A percentile compares a stretch with the other conserved stretches of the same genome.
These are phyloP conservation scores for Pichia scutulata DNA, from an alignment of 805 yeast genomes.

Conservation along the genomic window DNA sequence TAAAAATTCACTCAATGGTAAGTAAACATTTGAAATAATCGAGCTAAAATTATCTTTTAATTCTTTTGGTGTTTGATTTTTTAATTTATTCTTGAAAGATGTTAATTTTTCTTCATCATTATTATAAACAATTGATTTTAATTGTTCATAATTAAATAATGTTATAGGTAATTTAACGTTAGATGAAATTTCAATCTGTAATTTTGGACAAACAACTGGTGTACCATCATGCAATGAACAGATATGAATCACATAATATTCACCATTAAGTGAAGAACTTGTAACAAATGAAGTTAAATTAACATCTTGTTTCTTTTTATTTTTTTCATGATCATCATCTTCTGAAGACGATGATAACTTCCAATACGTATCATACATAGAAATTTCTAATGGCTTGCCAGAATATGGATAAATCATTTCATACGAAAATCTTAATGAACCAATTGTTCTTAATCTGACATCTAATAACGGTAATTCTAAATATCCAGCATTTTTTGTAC, in stretches of 20 bases:
- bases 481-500: constrained; percentile 32
- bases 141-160: constrained; percentile 45
- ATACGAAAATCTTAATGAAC: constrained; percentile 68
- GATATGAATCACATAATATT: constrained; percentile 61
- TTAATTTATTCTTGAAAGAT: constrained; percentile 13
- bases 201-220: constrained; percentile 70
- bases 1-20: constrained; percentile 56
- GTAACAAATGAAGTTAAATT: constrained; percentile 66
- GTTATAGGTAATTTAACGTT: constrained; percentile 54
- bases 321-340: constrained; percentile 2
- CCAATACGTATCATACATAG: constrained; percentile 96
- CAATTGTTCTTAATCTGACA: constrained; percentile 70
- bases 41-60: constrained; percentile 32
- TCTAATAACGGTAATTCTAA: constrained; percentile 71
- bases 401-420: constrained; percentile 85
- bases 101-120: constrained; percentile 12
- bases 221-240: constrained; percentile 76
- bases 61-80: constrained; percentile 9
- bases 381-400: constrained; percentile 77
- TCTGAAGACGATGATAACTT: constrained; percentile 61
- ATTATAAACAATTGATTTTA: constrained; percentile 22
- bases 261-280: constrained; percentile 82
- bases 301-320: constrained; percentile 10
- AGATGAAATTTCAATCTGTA: constrained; percentile 39
- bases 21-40: constrained; percentile 39